phyloP scores from a whole-genome alignment of 306 rosid genomes.

The Cicer pinnatifidum region DNA sequence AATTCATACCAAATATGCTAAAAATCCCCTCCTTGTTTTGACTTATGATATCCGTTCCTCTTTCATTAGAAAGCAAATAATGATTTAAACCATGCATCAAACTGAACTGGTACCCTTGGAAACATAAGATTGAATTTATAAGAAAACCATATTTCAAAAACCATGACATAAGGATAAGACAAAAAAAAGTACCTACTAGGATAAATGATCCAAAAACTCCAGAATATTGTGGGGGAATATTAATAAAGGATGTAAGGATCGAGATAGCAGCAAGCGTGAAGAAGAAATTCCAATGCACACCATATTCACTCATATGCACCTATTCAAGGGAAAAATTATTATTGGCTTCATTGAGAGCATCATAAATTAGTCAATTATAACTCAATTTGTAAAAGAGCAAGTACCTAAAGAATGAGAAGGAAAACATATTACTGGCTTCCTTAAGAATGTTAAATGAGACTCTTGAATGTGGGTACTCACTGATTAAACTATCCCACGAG shows the following conservation, averaged over 20 bases:
- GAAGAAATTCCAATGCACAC: slow-evolving; percentile 97
- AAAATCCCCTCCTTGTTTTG: slow-evolving; percentile 95
- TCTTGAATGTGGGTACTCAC: neutral
- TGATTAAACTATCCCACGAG: neutral
- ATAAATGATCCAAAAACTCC: slow-evolving; percentile 74
- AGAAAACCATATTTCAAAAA: slow-evolving; percentile 31
- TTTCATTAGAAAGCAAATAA: slow-evolving; percentile 73
- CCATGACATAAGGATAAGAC: slow-evolving; percentile 20
- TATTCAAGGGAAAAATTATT: slow-evolving; percentile 43
- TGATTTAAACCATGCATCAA: slow-evolving; percentile 69
- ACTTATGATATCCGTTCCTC: slow-evolving; percentile 76
- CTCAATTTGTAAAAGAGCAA: slow-evolving; percentile 4
- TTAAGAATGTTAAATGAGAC: slow-evolving; percentile 9
- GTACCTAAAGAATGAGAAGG: slow-evolving; percentile 36
- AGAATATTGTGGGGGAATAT: slow-evolving; percentile 65
- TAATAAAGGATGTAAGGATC: slow-evolving; percentile 66
- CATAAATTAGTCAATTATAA: slow-evolving; percentile 21
- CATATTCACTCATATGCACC: slow-evolving; percentile 93
- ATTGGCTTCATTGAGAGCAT: slow-evolving; percentile 36
- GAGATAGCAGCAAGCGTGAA: slow-evolving; percentile 91
- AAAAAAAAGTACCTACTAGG: slow-evolving; percentile 70
- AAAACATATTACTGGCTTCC: slow-evolving; percentile 6
- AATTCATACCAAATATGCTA: slow-evolving; percentile 84
- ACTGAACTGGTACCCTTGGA: slow-evolving; percentile 75
- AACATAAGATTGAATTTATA: slow-evolving; percentile 37